Conservation (phyloP, 2,329 filamentous ascomycete species). For the Xylariales sp. region DNA sequence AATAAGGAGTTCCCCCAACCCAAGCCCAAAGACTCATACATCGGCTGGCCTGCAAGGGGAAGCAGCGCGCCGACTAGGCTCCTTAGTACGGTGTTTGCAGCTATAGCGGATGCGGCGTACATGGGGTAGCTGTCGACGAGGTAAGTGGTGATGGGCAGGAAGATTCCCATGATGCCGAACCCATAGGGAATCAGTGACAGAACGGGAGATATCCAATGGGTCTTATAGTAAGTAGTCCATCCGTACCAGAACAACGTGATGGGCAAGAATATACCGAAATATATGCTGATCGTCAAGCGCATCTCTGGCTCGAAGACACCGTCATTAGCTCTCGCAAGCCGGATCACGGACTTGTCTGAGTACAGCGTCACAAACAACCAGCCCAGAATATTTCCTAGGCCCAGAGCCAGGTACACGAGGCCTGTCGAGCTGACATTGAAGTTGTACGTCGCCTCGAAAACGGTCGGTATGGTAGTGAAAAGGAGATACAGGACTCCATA, state of each 20-base stretch:
- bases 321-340: conserved; percentile 27
- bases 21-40: conserved; percentile 6
- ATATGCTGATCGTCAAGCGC: conserved; percentile 27
- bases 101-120: conserved; percentile 8
- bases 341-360: conserved; percentile 34
- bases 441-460: conserved; percentile 31
- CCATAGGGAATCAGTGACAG: conserved; percentile 6
- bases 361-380: conserved; percentile 27
- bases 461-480: conserved; percentile 34
- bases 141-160: conserved; percentile 6
- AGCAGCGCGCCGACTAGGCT: conserved; percentile 7
- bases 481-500: conserved; percentile 33
- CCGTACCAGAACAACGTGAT: conserved; percentile 36
- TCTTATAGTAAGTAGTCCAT: conserved; percentile 26
- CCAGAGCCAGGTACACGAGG: conserved; percentile 48
- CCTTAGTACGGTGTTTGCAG: conserved; percentile 5
- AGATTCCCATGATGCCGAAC: conserved; percentile 3
- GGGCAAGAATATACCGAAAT: conserved; percentile 26
- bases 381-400: conserved; percentile 27
- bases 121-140: conserved; percentile 7
- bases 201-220: conserved; percentile 6
- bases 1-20: conserved; percentile 9
- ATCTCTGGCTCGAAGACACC: conserved; percentile 27
- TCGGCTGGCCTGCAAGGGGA: conserved; percentile 3
- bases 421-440: conserved; percentile 22